Evolutionary conservation across 345 rosid species (phyloP).

Genomic region (Gossypium herbaceum): DNA sequence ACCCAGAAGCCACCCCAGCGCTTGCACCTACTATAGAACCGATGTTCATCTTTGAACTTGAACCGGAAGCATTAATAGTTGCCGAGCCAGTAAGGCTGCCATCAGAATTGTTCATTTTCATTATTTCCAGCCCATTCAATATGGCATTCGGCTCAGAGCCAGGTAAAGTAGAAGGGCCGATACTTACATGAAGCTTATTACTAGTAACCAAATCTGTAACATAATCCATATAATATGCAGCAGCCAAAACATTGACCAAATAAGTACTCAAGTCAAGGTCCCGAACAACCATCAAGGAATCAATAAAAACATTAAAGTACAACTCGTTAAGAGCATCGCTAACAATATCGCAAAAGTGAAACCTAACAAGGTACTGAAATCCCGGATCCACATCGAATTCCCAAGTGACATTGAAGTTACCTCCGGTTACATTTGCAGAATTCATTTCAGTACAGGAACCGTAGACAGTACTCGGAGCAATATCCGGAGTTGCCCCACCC

Average conservation of each 20-base stretch:
- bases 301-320: constrained; percentile 68
- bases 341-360: constrained; percentile 82
- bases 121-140: constrained; percentile 71
- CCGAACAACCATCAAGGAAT: constrained; percentile 38
- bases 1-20: constrained; percentile 31
- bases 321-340: constrained; percentile 47
- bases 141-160: constrained; percentile 45
- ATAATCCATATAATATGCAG: constrained; percentile 46
- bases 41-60: constrained; percentile 35
- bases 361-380: constrained; percentile 65
- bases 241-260: constrained; percentile 32
- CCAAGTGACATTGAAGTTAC: constrained; percentile 76
- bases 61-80: constrained; percentile 14
- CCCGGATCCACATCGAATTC: constrained; percentile 57
- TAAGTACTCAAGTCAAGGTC: constrained; percentile 47
- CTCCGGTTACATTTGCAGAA: constrained; percentile 35
- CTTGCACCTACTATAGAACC: constrained; percentile 42
- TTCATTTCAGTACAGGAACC: constrained; percentile 67
- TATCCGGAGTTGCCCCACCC: constrained; percentile 46
- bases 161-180: constrained; percentile 37
- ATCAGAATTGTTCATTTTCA: constrained; percentile 60
- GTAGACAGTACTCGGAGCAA: constrained; percentile 68
- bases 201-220: constrained; percentile 34
- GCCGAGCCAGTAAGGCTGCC: constrained; percentile 40
- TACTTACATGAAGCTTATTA: constrained; percentile 47